Evolutionary conservation across 345 rosid genomes (phyloP), one percentile per base, ranked within the genome.

Genomic region (Ceriops zippeliana): DNA sequence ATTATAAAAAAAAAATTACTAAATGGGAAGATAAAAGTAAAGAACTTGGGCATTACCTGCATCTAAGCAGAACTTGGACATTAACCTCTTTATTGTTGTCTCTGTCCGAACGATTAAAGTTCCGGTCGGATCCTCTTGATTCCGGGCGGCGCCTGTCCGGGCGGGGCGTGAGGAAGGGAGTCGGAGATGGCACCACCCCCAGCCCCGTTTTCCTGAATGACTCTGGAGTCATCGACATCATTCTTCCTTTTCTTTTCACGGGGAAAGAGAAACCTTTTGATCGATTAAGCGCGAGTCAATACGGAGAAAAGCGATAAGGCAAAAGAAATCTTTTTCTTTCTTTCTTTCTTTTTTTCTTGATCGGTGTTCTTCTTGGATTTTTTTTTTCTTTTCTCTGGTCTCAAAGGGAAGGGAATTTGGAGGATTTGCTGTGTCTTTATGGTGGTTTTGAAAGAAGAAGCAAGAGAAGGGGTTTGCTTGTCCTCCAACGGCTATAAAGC

Each of bases 151-250:
- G 90, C 70, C 91, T 76, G 79, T 93, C 97, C 1, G 85, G 95
- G 0, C 98, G 88, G 19, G 97, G 97, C 37, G 97, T 91, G 67
- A 88, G 73, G 73, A 93, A 93, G 27, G 97, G 98, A 21, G 82
- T 53, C 5, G 98, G 98, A 70, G 97, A 89, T 15, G 98, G 84
- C 4, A 71, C 73, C 61, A 90, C 69, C 30, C 97, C 98, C 26
- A 86, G 10, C 54, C 88, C 92, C 15, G 66, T 84, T 78, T 86
- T 89, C 61, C 88, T 81, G 42, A 63, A 76, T 10, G 81, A 85
- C 60, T 93, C 95, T 0, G 97, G 95, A 7, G 97, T 91, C 61
- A 84, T 75, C 42, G 92, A 87, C 90, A 85, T 82, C 78, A 71
- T 78, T 67, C 62, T 68, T 61, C 38, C 16, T 10, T 42, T 42